Conservation (phyloP, 1,139 yeast genomes). For the Saccharomycopsis phalli region DNA sequence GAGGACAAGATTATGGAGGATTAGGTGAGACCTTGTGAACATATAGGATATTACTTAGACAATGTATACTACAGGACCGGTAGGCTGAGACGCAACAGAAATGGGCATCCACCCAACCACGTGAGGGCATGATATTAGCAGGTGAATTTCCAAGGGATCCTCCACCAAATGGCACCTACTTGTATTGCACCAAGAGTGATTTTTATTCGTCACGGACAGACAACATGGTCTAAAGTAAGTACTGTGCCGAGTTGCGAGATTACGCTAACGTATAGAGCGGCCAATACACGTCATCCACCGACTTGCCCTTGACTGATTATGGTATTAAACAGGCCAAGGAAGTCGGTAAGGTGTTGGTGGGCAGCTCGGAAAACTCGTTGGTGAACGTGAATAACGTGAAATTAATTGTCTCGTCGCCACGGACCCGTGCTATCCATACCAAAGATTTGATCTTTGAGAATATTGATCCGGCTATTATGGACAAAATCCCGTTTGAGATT, state of each 20-base stretch:
- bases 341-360: slow-evolving; percentile 67
- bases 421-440: slow-evolving; percentile 71
- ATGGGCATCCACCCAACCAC: too few species aligned
- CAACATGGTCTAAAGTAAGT: slow-evolving; percentile 69
- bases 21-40: too few species aligned
- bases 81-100: too few species aligned
- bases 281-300: slow-evolving; percentile 82
- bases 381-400: slow-evolving; percentile 57
- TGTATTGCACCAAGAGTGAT: slow-evolving; percentile 61
- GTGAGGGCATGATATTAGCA: too few species aligned
- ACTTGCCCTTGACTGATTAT: slow-evolving; percentile 63
- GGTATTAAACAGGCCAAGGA: slow-evolving; percentile 70
- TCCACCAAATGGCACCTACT: not conserved
- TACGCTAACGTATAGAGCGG: slow-evolving; percentile 45
- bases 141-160: not conserved
- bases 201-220: slow-evolving; percentile 72
- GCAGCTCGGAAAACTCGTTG: slow-evolving; percentile 35
- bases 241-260: not conserved
- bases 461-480: slow-evolving; percentile 29
- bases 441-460: slow-evolving; percentile 45
- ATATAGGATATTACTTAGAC: too few species aligned
- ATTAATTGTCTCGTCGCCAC: slow-evolving; percentile 68
- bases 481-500: slow-evolving; percentile 37
- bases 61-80: too few species aligned
- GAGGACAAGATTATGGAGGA: not conserved